Percentiles rank a stretch among this genome's conserved stretches.
Conservation (phyloP, 176 grass and related monocot species). For the Bromus sterilis region DNA sequence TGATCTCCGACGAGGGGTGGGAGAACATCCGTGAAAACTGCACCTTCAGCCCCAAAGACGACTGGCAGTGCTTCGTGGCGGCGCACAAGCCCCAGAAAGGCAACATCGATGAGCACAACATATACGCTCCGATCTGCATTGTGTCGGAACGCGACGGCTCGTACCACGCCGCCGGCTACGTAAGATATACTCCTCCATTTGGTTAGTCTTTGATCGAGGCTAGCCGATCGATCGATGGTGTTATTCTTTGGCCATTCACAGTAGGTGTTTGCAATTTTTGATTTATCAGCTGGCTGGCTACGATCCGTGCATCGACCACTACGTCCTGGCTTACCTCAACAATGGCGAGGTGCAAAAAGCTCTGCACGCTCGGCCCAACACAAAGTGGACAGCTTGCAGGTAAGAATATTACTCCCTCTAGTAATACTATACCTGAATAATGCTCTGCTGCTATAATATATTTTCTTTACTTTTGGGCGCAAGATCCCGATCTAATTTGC, state of each 20-base stretch:
- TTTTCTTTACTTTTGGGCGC: neutral
- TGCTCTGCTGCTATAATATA: too few relatives aligned
- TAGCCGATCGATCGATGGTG: too few relatives aligned
- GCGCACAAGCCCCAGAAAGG: neutral
- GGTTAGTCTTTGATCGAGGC: too few relatives aligned
- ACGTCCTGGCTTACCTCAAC: slow-evolving; percentile 26
- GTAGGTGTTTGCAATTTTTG: neutral
- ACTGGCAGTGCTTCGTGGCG: neutral
- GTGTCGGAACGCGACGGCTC: neutral
- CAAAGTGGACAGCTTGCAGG: slow-evolving; percentile 15
- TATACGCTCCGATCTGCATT: slow-evolving; percentile 40
- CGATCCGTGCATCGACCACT: slow-evolving; percentile 24
- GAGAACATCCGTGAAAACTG: slow-evolving; percentile 23
- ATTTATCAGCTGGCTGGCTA: slow-evolving; percentile 16
- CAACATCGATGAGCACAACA: slow-evolving; percentile 7
- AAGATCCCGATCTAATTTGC: neutral
- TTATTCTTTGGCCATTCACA: neutral
- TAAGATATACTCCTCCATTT: neutral
- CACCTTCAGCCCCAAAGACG: slow-evolving; percentile 12
- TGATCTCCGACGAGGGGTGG: slow-evolving; percentile 41
- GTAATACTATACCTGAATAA: neutral
- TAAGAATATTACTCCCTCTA: too few relatives aligned
- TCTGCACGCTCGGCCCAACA: slow-evolving; percentile 25
- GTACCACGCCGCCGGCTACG: neutral
- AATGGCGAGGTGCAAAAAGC: slow-evolving; percentile 28